A percentile compares a stretch with the other conserved stretches of the same genome.
Conservation (phyloP, 805 yeast genomes). For the Lipomyces orientalis region DNA sequence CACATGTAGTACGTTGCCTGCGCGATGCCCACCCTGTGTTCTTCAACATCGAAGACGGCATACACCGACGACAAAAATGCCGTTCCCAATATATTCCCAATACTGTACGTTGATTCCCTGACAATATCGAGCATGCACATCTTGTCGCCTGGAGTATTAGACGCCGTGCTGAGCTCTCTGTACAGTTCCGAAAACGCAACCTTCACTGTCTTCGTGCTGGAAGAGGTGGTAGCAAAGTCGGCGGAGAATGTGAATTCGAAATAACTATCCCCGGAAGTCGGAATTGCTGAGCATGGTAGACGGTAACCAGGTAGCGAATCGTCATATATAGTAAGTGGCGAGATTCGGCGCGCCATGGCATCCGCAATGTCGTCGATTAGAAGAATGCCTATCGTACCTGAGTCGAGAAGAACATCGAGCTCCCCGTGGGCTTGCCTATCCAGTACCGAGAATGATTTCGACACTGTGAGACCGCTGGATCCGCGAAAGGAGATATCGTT, state of each 20-base stretch:
- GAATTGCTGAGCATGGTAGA: conserved; percentile 20
- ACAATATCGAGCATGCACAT: conserved; percentile 31
- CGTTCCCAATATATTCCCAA: conserved; percentile 32
- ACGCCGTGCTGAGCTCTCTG: conserved; percentile 8
- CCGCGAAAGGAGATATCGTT: conserved; percentile 6
- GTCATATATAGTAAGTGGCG: conserved; percentile 25
- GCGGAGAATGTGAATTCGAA: conserved; percentile 2
- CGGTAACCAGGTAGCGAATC: conserved; percentile 29
- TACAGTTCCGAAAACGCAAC: conserved; percentile 23
- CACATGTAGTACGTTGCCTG: conserved; percentile 26
- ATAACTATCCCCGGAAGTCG: neutral
- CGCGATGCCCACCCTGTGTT: conserved; percentile 22
- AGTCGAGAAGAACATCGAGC: conserved; percentile 27
- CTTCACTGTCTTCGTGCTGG: conserved; percentile 11
- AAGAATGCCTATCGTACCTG: conserved; percentile 31
- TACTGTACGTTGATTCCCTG: conserved; percentile 28
- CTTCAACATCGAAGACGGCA: conserved; percentile 28
- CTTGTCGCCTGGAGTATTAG: neutral
- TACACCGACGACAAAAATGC: conserved; percentile 29
- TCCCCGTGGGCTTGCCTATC: too few species aligned
- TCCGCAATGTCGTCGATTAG: conserved; percentile 30
- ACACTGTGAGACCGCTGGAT: neutral
- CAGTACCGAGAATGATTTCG: neutral
- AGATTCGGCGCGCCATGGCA: conserved; percentile 19
- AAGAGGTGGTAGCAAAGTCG: neutral